Conservation (phyloP, 2,329 filamentous ascomycete genomes). For the Exophiala bonariae region DNA sequence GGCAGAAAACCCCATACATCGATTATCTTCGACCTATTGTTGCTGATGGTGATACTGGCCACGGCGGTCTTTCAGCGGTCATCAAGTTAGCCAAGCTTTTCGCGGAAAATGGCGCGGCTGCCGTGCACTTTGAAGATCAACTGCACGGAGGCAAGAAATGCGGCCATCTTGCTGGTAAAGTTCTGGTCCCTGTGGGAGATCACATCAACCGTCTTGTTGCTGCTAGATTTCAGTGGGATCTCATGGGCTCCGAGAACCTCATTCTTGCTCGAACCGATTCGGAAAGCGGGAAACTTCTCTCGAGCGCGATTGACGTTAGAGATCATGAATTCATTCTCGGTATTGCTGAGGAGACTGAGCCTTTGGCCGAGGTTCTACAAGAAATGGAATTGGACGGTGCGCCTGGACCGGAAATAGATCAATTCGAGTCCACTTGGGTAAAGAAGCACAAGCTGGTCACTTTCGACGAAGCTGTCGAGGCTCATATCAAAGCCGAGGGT, state of each 20-base stretch:
- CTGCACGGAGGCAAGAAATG: slow-evolving; percentile 98
- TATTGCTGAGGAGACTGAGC: slow-evolving; percentile 73
- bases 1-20: slow-evolving; percentile 74
- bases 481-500: slow-evolving; percentile 68
- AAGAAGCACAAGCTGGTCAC: slow-evolving; percentile 81
- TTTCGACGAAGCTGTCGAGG: slow-evolving; percentile 85
- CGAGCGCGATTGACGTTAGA: slow-evolving; percentile 85
- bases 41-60: slow-evolving; percentile 92
- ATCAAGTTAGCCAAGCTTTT: slow-evolving; percentile 97
- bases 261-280: slow-evolving; percentile 95
- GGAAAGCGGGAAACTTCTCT: slow-evolving; percentile 87
- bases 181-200: slow-evolving; percentile 87
- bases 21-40: slow-evolving; percentile 95
- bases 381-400: slow-evolving; percentile 83
- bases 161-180: slow-evolving; percentile 93
- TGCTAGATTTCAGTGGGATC: slow-evolving; percentile 94
- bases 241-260: slow-evolving; percentile 95
- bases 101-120: slow-evolving; percentile 93
- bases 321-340: slow-evolving; percentile 98
- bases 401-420: slow-evolving; percentile 75
- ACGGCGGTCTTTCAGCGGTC: slow-evolving; percentile 88
- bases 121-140: slow-evolving; percentile 97
- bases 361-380: slow-evolving; percentile 85
- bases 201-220: slow-evolving; percentile 95
- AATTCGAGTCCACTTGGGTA: slow-evolving; percentile 84